Percentiles rank a stretch among this genome's conserved stretches.
These are phyloP conservation scores for Cardamine resedifolia DNA, from an alignment of 345 rosid species.

Conservation along the genomic window DNA sequence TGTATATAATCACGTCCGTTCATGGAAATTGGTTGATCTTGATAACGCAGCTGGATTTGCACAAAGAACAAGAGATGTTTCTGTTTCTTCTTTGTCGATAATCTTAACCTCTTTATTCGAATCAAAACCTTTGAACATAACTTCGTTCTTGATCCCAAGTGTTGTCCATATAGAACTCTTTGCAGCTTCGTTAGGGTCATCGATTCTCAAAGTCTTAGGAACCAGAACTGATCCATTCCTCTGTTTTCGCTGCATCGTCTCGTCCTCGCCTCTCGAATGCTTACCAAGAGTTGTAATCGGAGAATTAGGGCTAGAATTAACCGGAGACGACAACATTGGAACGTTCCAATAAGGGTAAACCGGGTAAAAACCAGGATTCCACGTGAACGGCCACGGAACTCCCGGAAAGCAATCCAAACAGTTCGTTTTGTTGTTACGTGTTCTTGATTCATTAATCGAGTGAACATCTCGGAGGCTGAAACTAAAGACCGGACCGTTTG, in stretches of 20 bases:
- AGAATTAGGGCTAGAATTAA: constrained; percentile 37
- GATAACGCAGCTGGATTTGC: constrained; percentile 93
- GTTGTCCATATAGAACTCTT: constrained; percentile 81
- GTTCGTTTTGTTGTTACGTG: constrained; percentile 33
- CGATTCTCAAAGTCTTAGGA: constrained; percentile 71
- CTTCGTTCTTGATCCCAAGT: constrained; percentile 61
- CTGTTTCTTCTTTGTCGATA: constrained; percentile 31
- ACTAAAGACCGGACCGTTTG: constrained; percentile 52
- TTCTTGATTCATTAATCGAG: not conserved
- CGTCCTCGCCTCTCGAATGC: constrained; percentile 56
- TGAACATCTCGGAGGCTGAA: constrained; percentile 52
- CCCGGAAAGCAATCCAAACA: constrained; percentile 52
- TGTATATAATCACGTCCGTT: constrained; percentile 39
- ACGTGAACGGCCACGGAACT: constrained; percentile 77
- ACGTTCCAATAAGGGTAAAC: constrained; percentile 68
- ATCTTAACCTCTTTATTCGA: constrained; percentile 46
- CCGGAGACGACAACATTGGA: constrained; percentile 49
- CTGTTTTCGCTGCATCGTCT: constrained; percentile 22
- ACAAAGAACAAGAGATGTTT: constrained; percentile 46
- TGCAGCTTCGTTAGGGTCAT: constrained; percentile 70
- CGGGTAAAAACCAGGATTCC: constrained; percentile 58
- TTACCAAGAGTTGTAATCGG: constrained; percentile 52
- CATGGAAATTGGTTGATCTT: constrained; percentile 72
- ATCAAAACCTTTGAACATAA: constrained; percentile 57
- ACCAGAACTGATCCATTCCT: constrained; percentile 56